Evolutionary conservation across 1,139 yeast genomes (phyloP), one percentile per base, ranked within the genome.

Genomic region (Candida gigantensis): DNA sequence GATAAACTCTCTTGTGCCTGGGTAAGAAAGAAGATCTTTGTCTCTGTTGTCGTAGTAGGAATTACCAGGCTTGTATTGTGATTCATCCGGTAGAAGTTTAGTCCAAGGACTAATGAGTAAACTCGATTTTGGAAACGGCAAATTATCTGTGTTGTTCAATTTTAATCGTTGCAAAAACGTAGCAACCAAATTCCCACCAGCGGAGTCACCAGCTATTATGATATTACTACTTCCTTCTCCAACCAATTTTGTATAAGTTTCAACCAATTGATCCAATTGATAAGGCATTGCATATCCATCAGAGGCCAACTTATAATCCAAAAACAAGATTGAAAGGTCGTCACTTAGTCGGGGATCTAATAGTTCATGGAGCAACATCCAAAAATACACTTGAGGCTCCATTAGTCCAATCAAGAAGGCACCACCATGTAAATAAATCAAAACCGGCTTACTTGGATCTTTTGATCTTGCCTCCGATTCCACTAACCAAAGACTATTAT

Each of bases 61-160:
- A n/a, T 45, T 44, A 1, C 74, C 65, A 9, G 65, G 61, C 18
- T 41, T 21, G 16, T 35, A 39, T 33, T 47, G 51, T 10, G 30
- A 28, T 17, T 13, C 24, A 8, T 34, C 47, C 7, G 49, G 47
- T 30, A 42, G 28, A 25, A 47, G 26, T 29, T 47, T 43, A 10
- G 58, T 59, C 77, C 77, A 70, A 1, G 77, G 77, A 39, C 68
- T 58, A 19, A 70, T 49, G 32, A 71, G 53, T 1, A 68, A 40
- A 30, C 62, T 44, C 33, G 62, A 54, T 3, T 47, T 48, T 1
- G 76, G 77, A 40, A 50, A 62, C 2, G 59, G 52, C 19, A 35
- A 29, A 13, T 41, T 41, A 6, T 43, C 34, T 14, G n/a, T n/a
- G n/a, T 35, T 30, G 28, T 39, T 41, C 15, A 32, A 30, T 15